These are phyloP conservation scores for Aspergillus sp. DNA, from an alignment of 2,329 filamentous ascomycete genomes.

Conservation along the genomic window DNA sequence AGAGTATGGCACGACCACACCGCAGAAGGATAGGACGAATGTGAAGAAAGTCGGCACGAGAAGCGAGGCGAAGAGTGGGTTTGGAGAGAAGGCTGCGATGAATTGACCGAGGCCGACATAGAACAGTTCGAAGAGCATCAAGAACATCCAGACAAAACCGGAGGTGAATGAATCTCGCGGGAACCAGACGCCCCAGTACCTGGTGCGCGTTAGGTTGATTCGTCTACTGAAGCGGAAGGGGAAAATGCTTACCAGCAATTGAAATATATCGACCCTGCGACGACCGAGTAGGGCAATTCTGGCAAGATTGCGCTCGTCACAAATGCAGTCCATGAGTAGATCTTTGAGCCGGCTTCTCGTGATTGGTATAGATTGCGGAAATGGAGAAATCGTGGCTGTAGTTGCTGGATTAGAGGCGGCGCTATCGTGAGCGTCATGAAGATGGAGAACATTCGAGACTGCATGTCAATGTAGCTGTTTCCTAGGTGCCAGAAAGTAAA, in stretches of 20 bases:
- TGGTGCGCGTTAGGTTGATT: constrained; percentile 19
- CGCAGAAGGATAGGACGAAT: constrained; percentile 71
- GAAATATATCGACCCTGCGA: constrained; percentile 67
- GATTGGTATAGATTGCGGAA: constrained; percentile 68
- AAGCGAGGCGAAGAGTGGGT: constrained; percentile 66
- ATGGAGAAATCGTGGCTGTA: constrained; percentile 71
- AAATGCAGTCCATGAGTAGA: constrained; percentile 76
- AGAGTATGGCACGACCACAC: constrained; percentile 69
- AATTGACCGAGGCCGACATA: constrained; percentile 67
- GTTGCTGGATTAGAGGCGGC: constrained; percentile 73
- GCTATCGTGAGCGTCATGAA: constrained; percentile 77
- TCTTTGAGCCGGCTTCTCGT: constrained; percentile 74
- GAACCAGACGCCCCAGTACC: constrained; percentile 59
- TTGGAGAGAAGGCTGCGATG: constrained; percentile 67
- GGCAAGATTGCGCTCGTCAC: constrained; percentile 65
- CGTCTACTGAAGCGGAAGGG: not conserved
- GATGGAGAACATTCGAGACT: constrained; percentile 71
- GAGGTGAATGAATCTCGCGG: constrained; percentile 59
- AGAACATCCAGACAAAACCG: constrained; percentile 64
- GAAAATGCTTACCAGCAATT: constrained; percentile 57
- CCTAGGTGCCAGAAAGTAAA: constrained; percentile 70
- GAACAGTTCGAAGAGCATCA: constrained; percentile 68
- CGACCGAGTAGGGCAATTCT: constrained; percentile 69
- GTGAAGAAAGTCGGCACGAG: constrained; percentile 70
- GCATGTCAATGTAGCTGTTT: constrained; percentile 62